phyloP scores from a whole-genome alignment of 495 filamentous ascomycete genomes.

The Xylaria longipes region DNA sequence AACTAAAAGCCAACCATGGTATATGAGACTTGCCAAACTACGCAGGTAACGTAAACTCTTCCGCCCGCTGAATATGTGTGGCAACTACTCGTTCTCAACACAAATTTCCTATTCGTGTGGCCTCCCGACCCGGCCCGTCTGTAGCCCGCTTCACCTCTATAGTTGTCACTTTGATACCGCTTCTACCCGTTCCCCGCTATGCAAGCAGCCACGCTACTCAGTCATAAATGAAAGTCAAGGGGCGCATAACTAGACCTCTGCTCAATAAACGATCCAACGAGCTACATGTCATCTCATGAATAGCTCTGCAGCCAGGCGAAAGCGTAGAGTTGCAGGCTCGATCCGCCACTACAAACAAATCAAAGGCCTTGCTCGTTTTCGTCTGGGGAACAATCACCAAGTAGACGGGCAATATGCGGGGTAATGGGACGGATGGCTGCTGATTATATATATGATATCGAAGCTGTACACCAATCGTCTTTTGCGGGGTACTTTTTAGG shows the following conservation, averaged over 20 bases:
- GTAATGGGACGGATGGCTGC: neutral
- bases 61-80: neutral
- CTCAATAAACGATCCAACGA: neutral
- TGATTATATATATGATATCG: neutral
- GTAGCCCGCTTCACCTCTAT: neutral
- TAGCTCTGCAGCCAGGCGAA: neutral
- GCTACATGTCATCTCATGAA: neutral
- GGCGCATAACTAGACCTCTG: too few relatives aligned
- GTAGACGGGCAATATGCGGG: neutral
- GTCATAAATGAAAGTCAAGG: too few relatives aligned
- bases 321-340: neutral
- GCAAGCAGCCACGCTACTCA: neutral
- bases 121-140: neutral
- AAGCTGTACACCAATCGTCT: neutral
- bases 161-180: neutral
- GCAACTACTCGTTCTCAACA: neutral
- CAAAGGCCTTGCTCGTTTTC: neutral
- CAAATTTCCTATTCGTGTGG: neutral
- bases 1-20: neutral
- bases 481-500: neutral
- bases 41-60: neutral
- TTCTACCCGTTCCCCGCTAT: neutral
- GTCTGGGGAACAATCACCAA: neutral
- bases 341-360: neutral
- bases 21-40: neutral